These are phyloP conservation scores for Pharnaceum exiguum DNA, from an alignment of 148 eudicot species.

Conservation along the genomic window DNA sequence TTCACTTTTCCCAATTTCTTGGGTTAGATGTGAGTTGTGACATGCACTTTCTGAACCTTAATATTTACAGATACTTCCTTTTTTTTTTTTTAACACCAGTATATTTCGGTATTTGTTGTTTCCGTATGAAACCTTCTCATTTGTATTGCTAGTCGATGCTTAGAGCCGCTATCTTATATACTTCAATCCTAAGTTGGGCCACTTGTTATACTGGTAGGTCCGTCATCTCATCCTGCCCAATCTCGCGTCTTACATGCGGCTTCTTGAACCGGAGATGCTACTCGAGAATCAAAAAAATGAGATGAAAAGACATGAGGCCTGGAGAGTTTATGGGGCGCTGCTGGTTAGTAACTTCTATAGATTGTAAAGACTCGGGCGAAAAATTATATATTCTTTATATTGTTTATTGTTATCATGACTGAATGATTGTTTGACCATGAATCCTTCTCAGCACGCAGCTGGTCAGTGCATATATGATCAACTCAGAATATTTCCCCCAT, in stretches of 20 bases:
- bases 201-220: slow-evolving; percentile 32
- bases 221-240: slow-evolving; percentile 67
- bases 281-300: slow-evolving; percentile 61
- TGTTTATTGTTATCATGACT: not conserved
- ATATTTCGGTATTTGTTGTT: too few species aligned
- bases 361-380: too few species aligned
- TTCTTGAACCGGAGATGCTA: slow-evolving; percentile 75
- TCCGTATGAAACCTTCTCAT: too few species aligned
- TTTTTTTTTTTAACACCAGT: too few species aligned
- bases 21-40: too few species aligned
- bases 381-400: too few species aligned
- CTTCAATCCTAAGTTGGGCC: not conserved
- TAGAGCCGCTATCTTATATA: too few species aligned
- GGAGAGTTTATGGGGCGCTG: slow-evolving; percentile 78
- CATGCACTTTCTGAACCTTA: too few species aligned
- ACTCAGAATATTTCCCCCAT: slow-evolving; percentile 55
- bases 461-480: slow-evolving; percentile 58
- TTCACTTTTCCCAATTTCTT: too few species aligned
- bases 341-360: slow-evolving; percentile 45
- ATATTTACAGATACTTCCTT: too few species aligned
- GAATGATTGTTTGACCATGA: not conserved
- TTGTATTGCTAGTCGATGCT: too few species aligned
- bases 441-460: slow-evolving; percentile 56
- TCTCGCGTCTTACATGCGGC: slow-evolving; percentile 54
- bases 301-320: slow-evolving; percentile 71